Conservation (phyloP, 352 stramenopile genomes). For the Phytophthora chlamydospora region DNA sequence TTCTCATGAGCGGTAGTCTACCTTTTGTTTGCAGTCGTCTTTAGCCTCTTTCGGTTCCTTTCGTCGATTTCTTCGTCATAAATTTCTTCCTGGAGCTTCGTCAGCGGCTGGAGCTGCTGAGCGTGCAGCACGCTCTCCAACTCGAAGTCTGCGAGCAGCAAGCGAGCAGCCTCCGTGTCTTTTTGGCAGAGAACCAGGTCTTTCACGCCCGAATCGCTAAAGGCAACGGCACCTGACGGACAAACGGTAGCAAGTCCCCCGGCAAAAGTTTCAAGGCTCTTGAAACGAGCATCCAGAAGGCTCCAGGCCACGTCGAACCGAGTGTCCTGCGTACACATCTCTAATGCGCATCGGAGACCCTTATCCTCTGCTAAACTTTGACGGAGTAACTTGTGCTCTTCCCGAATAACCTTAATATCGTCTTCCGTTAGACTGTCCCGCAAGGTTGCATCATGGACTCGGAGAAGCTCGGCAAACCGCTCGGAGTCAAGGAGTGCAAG, state of each 20-base stretch:
- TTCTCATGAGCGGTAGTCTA: neutral
- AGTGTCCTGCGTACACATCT: constrained; percentile 25
- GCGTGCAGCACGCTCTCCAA: constrained; percentile 45
- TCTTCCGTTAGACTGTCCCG: constrained; percentile 8
- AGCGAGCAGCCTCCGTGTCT: constrained; percentile 25
- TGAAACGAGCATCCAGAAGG: constrained; percentile 41
- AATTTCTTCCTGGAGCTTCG: constrained; percentile 25
- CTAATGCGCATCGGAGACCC: constrained; percentile 21
- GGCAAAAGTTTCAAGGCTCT: constrained; percentile 49
- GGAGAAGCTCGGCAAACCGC: constrained; percentile 48
- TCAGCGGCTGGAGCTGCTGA: constrained; percentile 42
- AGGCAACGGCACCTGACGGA: constrained; percentile 5
- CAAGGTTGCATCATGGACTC: constrained; percentile 19
- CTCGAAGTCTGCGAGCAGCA: constrained; percentile 31
- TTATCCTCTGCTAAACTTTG: constrained; percentile 30
- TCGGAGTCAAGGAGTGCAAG: constrained; percentile 39
- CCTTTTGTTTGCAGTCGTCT: constrained; percentile 1
- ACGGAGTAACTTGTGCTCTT: constrained; percentile 22
- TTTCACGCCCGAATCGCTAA: constrained; percentile 2
- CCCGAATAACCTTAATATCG: constrained; percentile 12
- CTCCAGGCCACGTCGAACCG: constrained; percentile 49
- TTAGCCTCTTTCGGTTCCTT: constrained; percentile 6
- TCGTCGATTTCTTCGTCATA: constrained; percentile 17
- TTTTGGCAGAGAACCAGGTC: constrained; percentile 27
- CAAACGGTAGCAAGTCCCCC: constrained; percentile 53